Evolutionary conservation across 2,329 filamentous ascomycete genomes (phyloP).

Genomic region (Sarocladiaceae sp.): DNA sequence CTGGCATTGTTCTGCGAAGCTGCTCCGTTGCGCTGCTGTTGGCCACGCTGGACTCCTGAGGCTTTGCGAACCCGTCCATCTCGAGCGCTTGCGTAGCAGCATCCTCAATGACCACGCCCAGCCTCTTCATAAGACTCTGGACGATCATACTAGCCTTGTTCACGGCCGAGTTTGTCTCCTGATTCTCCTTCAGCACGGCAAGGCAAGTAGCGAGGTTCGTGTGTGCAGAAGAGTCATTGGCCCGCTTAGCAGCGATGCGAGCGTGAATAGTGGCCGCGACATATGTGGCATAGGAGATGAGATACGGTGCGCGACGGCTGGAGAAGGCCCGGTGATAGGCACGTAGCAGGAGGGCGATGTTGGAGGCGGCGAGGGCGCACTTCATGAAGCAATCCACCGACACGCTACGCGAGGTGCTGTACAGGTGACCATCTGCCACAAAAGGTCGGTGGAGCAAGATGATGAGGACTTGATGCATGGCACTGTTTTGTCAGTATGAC

Average conservation of each 20-base stretch:
- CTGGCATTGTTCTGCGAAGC: not conserved
- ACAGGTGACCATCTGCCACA: slow-evolving; percentile 41
- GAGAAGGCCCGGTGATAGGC: slow-evolving; percentile 39
- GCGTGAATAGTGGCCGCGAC: slow-evolving; percentile 46
- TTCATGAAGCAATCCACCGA: slow-evolving; percentile 36
- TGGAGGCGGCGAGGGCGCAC: slow-evolving; percentile 39
- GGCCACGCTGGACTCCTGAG: not conserved
- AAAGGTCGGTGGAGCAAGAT: slow-evolving; percentile 50
- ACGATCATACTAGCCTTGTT: slow-evolving; percentile 38
- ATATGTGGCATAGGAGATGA: slow-evolving; percentile 50
- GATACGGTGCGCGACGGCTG: slow-evolving; percentile 40
- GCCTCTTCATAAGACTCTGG: slow-evolving; percentile 36
- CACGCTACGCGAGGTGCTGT: slow-evolving; percentile 32
- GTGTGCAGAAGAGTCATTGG: slow-evolving; percentile 31
- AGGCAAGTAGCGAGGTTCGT: slow-evolving; percentile 36
- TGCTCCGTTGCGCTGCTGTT: not conserved
- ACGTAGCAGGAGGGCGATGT: slow-evolving; percentile 36
- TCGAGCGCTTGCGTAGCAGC: slow-evolving; percentile 10
- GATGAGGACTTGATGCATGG: slow-evolving; percentile 43
- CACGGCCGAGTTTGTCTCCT: slow-evolving; percentile 44
- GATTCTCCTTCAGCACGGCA: slow-evolving; percentile 39
- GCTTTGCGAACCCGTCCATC: not conserved
- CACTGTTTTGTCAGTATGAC: slow-evolving; percentile 16
- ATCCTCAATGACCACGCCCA: slow-evolving; percentile 25
- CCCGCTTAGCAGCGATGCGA: slow-evolving; percentile 41